These are phyloP conservation scores for Inga leiocalycina DNA, from an alignment of 306 rosid species.

Conservation along the genomic window DNA sequence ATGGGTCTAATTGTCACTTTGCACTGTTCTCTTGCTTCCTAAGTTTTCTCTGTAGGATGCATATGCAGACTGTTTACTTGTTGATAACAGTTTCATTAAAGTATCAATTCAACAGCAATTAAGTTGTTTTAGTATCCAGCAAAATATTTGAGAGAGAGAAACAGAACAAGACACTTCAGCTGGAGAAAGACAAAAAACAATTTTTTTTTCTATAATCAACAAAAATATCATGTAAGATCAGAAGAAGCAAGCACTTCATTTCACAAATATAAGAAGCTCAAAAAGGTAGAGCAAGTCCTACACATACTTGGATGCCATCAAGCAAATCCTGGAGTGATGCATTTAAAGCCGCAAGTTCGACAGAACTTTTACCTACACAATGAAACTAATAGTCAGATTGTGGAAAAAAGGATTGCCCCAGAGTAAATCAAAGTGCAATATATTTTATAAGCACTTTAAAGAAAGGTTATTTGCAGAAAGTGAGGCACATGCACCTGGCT, in stretches of 20 bases:
- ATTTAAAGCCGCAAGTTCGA: slow-evolving; percentile 87
- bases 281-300: slow-evolving; percentile 19
- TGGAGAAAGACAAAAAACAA: not conserved
- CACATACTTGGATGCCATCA: slow-evolving; percentile 89
- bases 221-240: slow-evolving; percentile 7
- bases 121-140: not conserved
- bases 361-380: slow-evolving; percentile 73
- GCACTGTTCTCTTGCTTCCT: not conserved
- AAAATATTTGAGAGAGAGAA: not conserved
- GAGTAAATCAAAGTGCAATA: slow-evolving; percentile 15
- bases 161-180: not conserved
- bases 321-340: slow-evolving; percentile 94
- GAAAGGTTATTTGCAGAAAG: slow-evolving; percentile 7
- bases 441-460: slow-evolving; percentile 13
- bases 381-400: slow-evolving; percentile 22
- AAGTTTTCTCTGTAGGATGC: slow-evolving; percentile 12
- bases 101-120: not conserved
- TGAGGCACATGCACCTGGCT: slow-evolving; percentile 60
- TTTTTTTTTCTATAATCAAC: not conserved
- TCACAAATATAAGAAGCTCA: slow-evolving; percentile 34
- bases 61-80: not conserved
- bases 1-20: slow-evolving; percentile 15
- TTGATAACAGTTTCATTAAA: slow-evolving; percentile 12
- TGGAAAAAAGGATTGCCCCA: slow-evolving; percentile 1
- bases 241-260: slow-evolving; percentile 23